These are phyloP conservation scores for Exophiala bonariae DNA, from an alignment of 2,329 filamentous ascomycete genomes.

Conservation along the genomic window DNA sequence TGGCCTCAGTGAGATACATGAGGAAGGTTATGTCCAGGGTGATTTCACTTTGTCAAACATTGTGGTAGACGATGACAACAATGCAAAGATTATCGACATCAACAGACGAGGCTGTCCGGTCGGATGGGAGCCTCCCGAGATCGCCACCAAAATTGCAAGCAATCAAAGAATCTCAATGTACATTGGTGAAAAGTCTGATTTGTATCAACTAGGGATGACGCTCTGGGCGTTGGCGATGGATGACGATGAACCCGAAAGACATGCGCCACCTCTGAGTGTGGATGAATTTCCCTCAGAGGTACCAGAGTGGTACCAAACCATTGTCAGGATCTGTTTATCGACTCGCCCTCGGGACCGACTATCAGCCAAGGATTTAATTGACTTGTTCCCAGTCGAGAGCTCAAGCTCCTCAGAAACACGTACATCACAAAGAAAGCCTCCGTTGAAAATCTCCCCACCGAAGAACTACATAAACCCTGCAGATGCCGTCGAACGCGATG, in stretches of 20 bases:
- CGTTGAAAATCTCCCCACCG: conserved; percentile 12
- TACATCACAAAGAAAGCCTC: conserved; percentile 13
- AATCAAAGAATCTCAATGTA: conserved; percentile 94
- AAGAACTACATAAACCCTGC: conserved; percentile 28
- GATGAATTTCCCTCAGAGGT: conserved; percentile 59
- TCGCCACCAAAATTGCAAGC: conserved; percentile 78
- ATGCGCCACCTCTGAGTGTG: conserved; percentile 67
- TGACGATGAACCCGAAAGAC: conserved; percentile 84
- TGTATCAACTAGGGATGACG: conserved; percentile 96
- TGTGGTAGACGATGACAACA: conserved; percentile 78
- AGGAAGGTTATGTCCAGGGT: conserved; percentile 93
- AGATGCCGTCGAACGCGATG: conserved; percentile 28
- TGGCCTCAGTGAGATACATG: conserved; percentile 88
- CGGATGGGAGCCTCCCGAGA: conserved; percentile 95
- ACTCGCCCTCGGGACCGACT: conserved; percentile 70
- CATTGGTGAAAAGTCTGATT: conserved; percentile 95
- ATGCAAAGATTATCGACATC: conserved; percentile 98
- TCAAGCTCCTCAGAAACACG: conserved; percentile 5
- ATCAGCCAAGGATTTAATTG: conserved; percentile 71
- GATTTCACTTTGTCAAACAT: conserved; percentile 98
- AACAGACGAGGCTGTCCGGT: conserved; percentile 96
- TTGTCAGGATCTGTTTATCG: conserved; percentile 76
- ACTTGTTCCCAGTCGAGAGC: conserved; percentile 59
- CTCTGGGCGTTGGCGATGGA: conserved; percentile 87
- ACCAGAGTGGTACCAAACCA: conserved; percentile 74